These are phyloP conservation scores for Fusarium falciforme DNA, from an alignment of 2,329 filamentous ascomycete species.

Conservation along the genomic window DNA sequence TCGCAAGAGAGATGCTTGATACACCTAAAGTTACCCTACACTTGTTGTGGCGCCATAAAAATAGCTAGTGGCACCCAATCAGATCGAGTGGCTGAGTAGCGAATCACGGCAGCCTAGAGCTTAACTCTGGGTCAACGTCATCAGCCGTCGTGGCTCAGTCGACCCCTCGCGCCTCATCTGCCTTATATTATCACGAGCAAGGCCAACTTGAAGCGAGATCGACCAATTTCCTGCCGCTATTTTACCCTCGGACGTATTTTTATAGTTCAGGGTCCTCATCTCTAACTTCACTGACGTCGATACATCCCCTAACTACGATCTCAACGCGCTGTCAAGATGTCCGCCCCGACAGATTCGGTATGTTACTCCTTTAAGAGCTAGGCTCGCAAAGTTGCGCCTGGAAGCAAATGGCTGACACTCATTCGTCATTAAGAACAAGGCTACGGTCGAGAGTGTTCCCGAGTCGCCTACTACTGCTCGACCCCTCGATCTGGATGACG, in stretches of 20 bases:
- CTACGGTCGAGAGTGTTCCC: slow-evolving; percentile 56
- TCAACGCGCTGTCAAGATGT: slow-evolving; percentile 49
- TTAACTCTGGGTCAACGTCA: slow-evolving; percentile 52
- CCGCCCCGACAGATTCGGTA: slow-evolving; percentile 58
- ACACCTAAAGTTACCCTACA: slow-evolving; percentile 29
- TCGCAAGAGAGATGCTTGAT: background rate
- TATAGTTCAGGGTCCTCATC: slow-evolving; percentile 12
- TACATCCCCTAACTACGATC: slow-evolving; percentile 1
- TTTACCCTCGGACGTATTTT: slow-evolving; percentile 13
- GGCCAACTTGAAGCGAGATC: slow-evolving; percentile 45
- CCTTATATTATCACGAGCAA: slow-evolving; percentile 44
- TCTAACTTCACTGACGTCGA: background rate
- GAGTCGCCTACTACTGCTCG: slow-evolving; percentile 75
- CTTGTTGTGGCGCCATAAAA: background rate
- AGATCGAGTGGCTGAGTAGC: slow-evolving; percentile 39
- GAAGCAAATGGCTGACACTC: slow-evolving; percentile 36
- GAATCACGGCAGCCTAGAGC: slow-evolving; percentile 39
- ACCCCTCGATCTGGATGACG: slow-evolving; percentile 76
- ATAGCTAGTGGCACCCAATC: slow-evolving; percentile 16
- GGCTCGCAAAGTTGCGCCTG: slow-evolving; percentile 18
- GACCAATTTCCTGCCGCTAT: slow-evolving; percentile 38
- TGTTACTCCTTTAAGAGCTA: slow-evolving; percentile 40
- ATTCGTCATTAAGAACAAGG: slow-evolving; percentile 55
- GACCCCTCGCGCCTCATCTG: slow-evolving; percentile 47
- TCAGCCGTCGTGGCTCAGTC: slow-evolving; percentile 47